Percentiles rank a stretch among this genome's conserved stretches.
These are phyloP conservation scores for Fusarium armeniacum DNA, from an alignment of 2,329 filamentous ascomycete species.

Conservation along the genomic window DNA sequence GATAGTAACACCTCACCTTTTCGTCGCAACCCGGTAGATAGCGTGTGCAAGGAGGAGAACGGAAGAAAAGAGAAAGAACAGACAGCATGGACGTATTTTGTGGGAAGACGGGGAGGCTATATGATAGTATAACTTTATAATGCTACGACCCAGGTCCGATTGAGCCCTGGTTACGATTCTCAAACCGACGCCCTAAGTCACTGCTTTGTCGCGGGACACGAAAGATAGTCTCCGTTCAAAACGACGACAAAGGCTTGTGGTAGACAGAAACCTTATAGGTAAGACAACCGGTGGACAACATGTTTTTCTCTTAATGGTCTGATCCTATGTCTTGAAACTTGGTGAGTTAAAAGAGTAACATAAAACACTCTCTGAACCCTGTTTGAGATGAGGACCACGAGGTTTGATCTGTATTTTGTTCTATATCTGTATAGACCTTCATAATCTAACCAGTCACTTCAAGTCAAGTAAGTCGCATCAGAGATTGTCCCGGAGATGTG, in stretches of 20 bases:
- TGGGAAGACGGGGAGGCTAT: slow-evolving; percentile 20
- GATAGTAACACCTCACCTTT: slow-evolving; percentile 49
- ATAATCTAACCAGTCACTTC: background rate
- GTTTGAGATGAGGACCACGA: background rate
- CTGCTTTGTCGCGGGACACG: background rate
- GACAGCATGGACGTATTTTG: slow-evolving; percentile 19
- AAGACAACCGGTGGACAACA: background rate
- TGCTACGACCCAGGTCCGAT: slow-evolving; percentile 44
- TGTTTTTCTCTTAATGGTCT: background rate
- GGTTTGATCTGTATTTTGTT: background rate
- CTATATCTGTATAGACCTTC: background rate
- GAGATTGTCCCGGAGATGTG: background rate
- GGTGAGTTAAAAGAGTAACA: background rate
- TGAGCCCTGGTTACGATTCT: slow-evolving; percentile 49
- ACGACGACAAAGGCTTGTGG: background rate
- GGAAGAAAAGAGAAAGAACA: slow-evolving; percentile 22
- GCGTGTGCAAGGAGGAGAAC: slow-evolving; percentile 37
- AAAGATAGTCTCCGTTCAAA: background rate
- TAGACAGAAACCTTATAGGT: background rate
- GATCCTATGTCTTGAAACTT: background rate
- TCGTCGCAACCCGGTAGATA: slow-evolving; percentile 50
- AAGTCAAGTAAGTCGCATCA: background rate
- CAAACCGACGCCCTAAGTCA: background rate
- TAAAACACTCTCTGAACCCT: background rate
- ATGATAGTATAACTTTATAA: slow-evolving; percentile 49